Percentiles rank a stretch among this genome's conserved stretches.
phyloP scores from a whole-genome alignment of 139 green algal species.

The Micractinium conductrix region DNA sequence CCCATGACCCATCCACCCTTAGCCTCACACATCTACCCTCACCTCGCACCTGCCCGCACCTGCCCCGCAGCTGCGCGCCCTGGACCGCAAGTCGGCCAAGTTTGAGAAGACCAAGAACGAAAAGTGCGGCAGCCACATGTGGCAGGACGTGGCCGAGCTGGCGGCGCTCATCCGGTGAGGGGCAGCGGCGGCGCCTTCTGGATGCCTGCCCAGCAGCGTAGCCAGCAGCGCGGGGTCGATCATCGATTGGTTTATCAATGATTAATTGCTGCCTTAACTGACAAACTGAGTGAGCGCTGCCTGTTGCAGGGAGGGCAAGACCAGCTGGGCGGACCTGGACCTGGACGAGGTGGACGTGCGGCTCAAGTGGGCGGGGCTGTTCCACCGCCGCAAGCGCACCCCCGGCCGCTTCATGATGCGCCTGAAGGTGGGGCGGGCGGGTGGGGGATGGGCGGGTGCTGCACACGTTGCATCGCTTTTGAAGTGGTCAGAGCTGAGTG shows the following conservation, averaged over 20 bases:
- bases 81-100: slow-evolving; percentile 80
- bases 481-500: neutral
- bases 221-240: no score
- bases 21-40: neutral
- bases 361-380: slow-evolving; percentile 97
- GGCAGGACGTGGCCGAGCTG: slow-evolving; percentile 74
- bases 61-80: slow-evolving; percentile 43
- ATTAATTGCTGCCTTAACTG: no score
- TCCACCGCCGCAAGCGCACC: slow-evolving; percentile 94
- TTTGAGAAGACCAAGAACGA: slow-evolving; percentile 84
- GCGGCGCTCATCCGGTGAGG: slow-evolving; percentile 67
- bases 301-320: slow-evolving; percentile 72
- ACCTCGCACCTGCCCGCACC: neutral
- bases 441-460: no score
- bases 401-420: slow-evolving; percentile 98
- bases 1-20: no score
- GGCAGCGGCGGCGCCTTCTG: no score
- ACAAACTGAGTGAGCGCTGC: no score
- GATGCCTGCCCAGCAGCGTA: no score
- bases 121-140: slow-evolving; percentile 83
- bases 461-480: neutral
- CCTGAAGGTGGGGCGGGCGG: slow-evolving; percentile 73
- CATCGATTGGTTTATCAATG: no score
- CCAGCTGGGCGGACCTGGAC: slow-evolving; percentile 81
- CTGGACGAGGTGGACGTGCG: slow-evolving; percentile 96